A percentile compares a stretch with the other conserved stretches of the same genome.
Conservation (phyloP, 2,329 filamentous ascomycete genomes). For the Calonectria ilicicola region DNA sequence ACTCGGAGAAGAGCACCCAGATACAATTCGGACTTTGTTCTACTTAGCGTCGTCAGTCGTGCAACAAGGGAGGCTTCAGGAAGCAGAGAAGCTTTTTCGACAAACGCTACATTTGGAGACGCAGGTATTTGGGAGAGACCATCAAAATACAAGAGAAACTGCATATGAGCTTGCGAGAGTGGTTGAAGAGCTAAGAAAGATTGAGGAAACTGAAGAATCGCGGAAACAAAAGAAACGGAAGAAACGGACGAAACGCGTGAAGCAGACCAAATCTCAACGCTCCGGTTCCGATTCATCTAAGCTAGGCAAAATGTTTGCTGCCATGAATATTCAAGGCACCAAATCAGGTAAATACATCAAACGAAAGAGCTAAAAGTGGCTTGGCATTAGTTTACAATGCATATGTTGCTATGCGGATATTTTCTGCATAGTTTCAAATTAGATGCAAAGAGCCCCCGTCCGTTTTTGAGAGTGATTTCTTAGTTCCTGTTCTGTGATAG, state of each 20-base stretch:
- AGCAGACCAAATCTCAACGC: too few relatives aligned
- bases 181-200: background rate
- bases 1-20: background rate
- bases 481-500: background rate
- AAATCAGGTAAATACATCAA: too few relatives aligned
- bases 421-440: slow-evolving; percentile 3
- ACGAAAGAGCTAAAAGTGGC: background rate
- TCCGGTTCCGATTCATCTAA: too few relatives aligned
- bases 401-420: background rate
- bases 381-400: background rate
- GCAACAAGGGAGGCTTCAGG: background rate
- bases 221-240: too few relatives aligned
- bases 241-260: too few relatives aligned
- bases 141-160: background rate
- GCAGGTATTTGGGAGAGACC: background rate
- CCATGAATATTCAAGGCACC: too few relatives aligned
- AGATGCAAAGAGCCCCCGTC: slow-evolving; percentile 9
- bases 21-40: background rate
- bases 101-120: too few relatives aligned
- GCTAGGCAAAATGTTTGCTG: too few relatives aligned
- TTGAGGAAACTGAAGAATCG: too few relatives aligned
- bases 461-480: background rate
- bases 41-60: fast-evolving
- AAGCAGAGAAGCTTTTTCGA: background rate
- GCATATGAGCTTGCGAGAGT: background rate